These are phyloP conservation scores for Herpetomonas muscarum DNA, from an alignment of 208 protist genomes.

Conservation along the genomic window DNA sequence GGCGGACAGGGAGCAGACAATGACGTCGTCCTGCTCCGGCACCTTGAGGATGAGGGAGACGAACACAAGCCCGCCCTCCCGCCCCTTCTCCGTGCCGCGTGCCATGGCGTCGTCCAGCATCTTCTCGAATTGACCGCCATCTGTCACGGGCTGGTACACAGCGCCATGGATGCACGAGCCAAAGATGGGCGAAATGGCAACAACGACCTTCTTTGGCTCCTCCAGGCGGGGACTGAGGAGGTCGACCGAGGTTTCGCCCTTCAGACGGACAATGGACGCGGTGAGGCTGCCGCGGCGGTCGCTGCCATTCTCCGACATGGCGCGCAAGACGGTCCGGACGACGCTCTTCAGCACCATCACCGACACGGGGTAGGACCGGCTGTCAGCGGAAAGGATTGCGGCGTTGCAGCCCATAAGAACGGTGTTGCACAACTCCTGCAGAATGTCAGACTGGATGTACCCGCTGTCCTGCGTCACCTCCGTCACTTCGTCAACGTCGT, in stretches of 20 bases:
- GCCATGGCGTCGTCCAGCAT: conserved; percentile 42
- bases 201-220: conserved; percentile 56
- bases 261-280: conserved; percentile 65
- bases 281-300: conserved; percentile 26
- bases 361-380: conserved; percentile 43
- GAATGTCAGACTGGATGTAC: conserved; percentile 32
- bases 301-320: conserved; percentile 21
- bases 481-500: conserved; percentile 74
- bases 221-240: conserved; percentile 26
- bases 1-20: conserved; percentile 63
- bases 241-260: conserved; percentile 58
- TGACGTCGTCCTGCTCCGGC: conserved; percentile 52
- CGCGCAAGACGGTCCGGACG: conserved; percentile 45
- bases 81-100: conserved; percentile 29
- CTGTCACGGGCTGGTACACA: conserved; percentile 30
- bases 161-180: conserved; percentile 74
- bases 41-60: conserved; percentile 67
- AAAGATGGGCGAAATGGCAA: conserved; percentile 79
- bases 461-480: conserved; percentile 28
- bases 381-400: conserved; percentile 64
- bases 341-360: conserved; percentile 52
- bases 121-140: conserved; percentile 32
- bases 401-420: conserved; percentile 66
- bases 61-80: conserved; percentile 61
- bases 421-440: conserved; percentile 55